A percentile compares a stretch with the other conserved stretches of the same genome.
These are phyloP conservation scores for Pichia exigua DNA, from an alignment of 805 yeast genomes.

Conservation along the genomic window DNA sequence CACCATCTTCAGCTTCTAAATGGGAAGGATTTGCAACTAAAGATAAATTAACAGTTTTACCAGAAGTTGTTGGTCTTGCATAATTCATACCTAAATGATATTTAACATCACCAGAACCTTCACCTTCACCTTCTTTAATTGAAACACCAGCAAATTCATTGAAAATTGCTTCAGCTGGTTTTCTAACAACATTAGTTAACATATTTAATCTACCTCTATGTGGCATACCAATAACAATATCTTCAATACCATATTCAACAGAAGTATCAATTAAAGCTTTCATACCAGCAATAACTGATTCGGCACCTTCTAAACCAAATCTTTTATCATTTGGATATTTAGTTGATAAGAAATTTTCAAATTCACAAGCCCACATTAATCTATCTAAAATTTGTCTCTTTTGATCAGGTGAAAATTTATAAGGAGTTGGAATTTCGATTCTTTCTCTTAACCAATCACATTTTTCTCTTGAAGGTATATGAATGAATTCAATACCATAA, in stretches of 20 bases:
- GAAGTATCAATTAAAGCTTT: slow-evolving; percentile 91
- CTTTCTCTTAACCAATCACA: slow-evolving; percentile 99
- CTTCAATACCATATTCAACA: slow-evolving; percentile 89
- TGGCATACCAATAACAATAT: slow-evolving; percentile 97
- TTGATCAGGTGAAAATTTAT: slow-evolving; percentile 74
- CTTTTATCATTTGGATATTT: slow-evolving; percentile 98
- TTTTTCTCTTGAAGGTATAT: slow-evolving; percentile 88
- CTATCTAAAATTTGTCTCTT: slow-evolving; percentile 96
- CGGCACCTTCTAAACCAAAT: slow-evolving; percentile 98
- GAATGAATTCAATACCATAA: slow-evolving; percentile 93
- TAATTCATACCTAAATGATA: slow-evolving; percentile 99
- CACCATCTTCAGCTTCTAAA: slow-evolving; percentile 98
- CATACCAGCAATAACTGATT: slow-evolving; percentile 92
- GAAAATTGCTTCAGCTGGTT: slow-evolving; percentile 96
- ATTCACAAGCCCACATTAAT: slow-evolving; percentile 91
- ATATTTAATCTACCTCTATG: slow-evolving; percentile 98
- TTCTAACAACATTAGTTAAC: slow-evolving; percentile 96
- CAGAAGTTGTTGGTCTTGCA: slow-evolving; percentile 97
- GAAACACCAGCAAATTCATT: slow-evolving; percentile 91
- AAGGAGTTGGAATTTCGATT: slow-evolving; percentile 87
- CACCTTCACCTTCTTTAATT: slow-evolving; percentile 82
- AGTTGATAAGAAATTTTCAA: slow-evolving; percentile 86
- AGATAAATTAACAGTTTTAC: slow-evolving; percentile 90
- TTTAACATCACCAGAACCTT: slow-evolving; percentile 98
- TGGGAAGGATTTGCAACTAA: slow-evolving; percentile 98